Evolutionary conservation across 352 stramenopile species (phyloP), one percentile per base, ranked within the genome.

Genomic region (Elongisporangium undulatum): DNA sequence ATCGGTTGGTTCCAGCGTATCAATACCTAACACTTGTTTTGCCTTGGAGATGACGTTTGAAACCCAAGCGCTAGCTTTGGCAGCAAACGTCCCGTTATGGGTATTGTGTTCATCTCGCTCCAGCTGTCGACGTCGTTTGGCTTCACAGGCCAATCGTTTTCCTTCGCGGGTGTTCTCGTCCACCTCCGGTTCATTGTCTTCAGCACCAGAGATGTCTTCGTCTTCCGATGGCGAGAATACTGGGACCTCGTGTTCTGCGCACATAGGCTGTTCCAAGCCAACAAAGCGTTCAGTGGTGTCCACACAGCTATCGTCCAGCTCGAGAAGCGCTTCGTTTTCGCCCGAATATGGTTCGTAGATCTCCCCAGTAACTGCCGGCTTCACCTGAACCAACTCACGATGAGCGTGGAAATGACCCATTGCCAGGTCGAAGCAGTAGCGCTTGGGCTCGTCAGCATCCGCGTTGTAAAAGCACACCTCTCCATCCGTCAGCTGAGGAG

Each of bases 381-480:
- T 71, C 56, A 81, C 72, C 29, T 74, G 62, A 3, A 86, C 69
- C 10, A 78, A 63, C 49, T 85, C 71, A 53, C 73, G 64, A n/a
- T 78, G 60, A 2, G 64, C 58, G 45, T 89, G 71, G 51, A 79
- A 89, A 49, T 87, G 71, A 1, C 78, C 80, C 48, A 89, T 59
- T 4, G 80, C 74, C 2, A 92, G 49, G 13, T 67, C 62, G 51
- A 90, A 92, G 60, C 82, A 92, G 56, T 89, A 90, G 52, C 79
- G 72, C 53, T 71, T 85, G n/a, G 80, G 74, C 17, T 80, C 67
- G n/a, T 61, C 57, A 34, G 81, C 67, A 21, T 88, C 73, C 3
- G 66, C 65, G 60, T 92, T 84, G 57, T 72, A 90, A 29, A 92
- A 88, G 60, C 83, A 92, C 26, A 90, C 61, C 54, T 77, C 58